phyloP scores from a whole-genome alignment of 805 yeast species.

The Kurtzmaniella cleridarum region DNA sequence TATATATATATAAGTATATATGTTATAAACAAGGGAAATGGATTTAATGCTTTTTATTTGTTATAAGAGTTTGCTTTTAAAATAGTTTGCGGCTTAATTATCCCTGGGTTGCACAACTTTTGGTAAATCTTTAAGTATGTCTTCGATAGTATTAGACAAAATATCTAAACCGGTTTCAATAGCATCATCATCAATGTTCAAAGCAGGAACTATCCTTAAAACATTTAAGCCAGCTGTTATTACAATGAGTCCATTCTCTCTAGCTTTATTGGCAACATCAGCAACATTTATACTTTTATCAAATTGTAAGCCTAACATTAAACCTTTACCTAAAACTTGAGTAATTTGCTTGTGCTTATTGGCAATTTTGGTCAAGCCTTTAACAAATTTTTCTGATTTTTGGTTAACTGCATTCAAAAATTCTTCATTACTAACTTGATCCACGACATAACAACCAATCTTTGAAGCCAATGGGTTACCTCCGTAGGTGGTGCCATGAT shows the following conservation, averaged over 20 bases:
- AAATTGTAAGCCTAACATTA: conserved; percentile 80
- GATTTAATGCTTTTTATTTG: neutral
- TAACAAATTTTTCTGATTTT: conserved; percentile 53
- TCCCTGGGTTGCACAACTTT: no score
- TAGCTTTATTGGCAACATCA: conserved; percentile 58
- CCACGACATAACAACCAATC: conserved; percentile 72
- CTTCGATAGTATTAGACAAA: conserved; percentile 50
- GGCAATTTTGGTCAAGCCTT: conserved; percentile 45
- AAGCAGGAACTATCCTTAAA: conserved; percentile 86
- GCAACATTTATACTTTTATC: conserved; percentile 49
- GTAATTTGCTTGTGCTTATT: conserved; percentile 51
- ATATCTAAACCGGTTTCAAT: conserved; percentile 69
- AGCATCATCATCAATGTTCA: conserved; percentile 69
- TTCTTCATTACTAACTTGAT: conserved; percentile 52
- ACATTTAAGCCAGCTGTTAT: conserved; percentile 93
- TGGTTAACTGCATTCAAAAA: conserved; percentile 57
- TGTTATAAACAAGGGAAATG: neutral
- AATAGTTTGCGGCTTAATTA: neutral
- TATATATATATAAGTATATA: no score
- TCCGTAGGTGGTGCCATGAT: conserved; percentile 97
- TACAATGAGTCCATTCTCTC: conserved; percentile 75
- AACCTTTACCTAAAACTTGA: conserved; percentile 83
- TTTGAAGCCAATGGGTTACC: conserved; percentile 93
- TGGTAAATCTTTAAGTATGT: conserved; percentile 6
- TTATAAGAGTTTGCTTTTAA: neutral